A percentile compares a stretch with the other conserved stretches of the same genome.
These are phyloP conservation scores for Thuidium tamariscinum DNA, from an alignment of 225 moss, liverwort and hornwort species.

Conservation along the genomic window DNA sequence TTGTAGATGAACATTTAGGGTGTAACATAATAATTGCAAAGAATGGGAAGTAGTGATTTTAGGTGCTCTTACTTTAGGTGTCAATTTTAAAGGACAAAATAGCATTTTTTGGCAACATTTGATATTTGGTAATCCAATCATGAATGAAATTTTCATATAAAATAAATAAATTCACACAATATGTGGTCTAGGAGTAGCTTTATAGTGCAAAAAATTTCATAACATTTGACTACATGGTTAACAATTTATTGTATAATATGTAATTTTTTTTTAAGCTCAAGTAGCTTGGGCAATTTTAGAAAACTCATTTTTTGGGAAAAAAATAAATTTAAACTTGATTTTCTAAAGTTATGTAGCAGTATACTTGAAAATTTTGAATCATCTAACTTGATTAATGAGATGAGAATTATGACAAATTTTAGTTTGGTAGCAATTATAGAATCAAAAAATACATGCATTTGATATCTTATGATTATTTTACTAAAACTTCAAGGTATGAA, in stretches of 20 bases:
- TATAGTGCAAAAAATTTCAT: not conserved
- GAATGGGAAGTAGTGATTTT: not conserved
- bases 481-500: not conserved
- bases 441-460: not conserved
- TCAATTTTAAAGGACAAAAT: not conserved
- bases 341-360: not conserved
- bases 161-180: no score
- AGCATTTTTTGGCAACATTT: not conserved
- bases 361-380: not conserved
- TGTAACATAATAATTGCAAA: not conserved
- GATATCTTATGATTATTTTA: not conserved
- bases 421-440: rapidly evolving
- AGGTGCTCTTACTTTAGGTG: no score
- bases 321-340: rapidly evolving
- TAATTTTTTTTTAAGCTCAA: rapidly evolving
- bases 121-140: not conserved
- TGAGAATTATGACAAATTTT: not conserved
- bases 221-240: not conserved
- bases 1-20: not conserved
- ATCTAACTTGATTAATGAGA: not conserved
- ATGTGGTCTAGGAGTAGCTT: not conserved
- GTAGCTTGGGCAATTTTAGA: rapidly evolving
- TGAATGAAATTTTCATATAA: rapidly evolving
- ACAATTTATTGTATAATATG: not conserved
- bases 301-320: not conserved